phyloP scores from a whole-genome alignment of 768 basidiomycete genomes.

The Cyathus striatus region DNA sequence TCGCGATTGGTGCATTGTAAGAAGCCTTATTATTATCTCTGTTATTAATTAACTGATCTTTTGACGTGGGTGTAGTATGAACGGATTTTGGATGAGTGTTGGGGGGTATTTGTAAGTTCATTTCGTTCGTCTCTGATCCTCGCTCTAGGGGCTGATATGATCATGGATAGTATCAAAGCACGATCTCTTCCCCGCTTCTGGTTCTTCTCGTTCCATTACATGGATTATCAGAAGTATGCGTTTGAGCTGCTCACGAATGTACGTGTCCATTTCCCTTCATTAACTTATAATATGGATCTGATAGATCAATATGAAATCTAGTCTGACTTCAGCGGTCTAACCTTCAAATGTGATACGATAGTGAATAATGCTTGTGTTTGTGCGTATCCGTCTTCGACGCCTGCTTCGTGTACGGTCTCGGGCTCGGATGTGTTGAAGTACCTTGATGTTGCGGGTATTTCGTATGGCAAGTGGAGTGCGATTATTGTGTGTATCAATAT shows the following conservation, averaged over 20 bases:
- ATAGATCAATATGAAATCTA: conserved; percentile 6
- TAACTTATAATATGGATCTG: not conserved
- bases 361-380: conserved; percentile 35
- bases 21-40: conserved; percentile 4
- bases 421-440: conserved; percentile 46
- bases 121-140: not conserved
- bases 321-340: conserved; percentile 45
- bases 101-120: conserved; percentile 37
- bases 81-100: conserved; percentile 59
- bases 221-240: conserved; percentile 47
- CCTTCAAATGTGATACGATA: conserved; percentile 33
- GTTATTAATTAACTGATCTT: not conserved
- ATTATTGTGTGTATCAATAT: conserved; percentile 41
- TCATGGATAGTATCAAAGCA: conserved; percentile 41
- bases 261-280: conserved; percentile 4
- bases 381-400: conserved; percentile 44
- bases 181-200: conserved; percentile 52
- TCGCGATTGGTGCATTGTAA: conserved; percentile 48
- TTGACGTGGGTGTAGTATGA: conserved; percentile 20
- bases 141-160: not conserved
- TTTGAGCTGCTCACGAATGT: conserved; percentile 34
- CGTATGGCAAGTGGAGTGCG: conserved; percentile 37
- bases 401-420: conserved; percentile 37
- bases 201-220: conserved; percentile 52
- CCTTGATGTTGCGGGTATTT: conserved; percentile 39